Percentiles rank a stretch among this genome's conserved stretches.
These are phyloP conservation scores for Jamesozyma jinghongensis DNA, from an alignment of 805 yeast species.

Conservation along the genomic window DNA sequence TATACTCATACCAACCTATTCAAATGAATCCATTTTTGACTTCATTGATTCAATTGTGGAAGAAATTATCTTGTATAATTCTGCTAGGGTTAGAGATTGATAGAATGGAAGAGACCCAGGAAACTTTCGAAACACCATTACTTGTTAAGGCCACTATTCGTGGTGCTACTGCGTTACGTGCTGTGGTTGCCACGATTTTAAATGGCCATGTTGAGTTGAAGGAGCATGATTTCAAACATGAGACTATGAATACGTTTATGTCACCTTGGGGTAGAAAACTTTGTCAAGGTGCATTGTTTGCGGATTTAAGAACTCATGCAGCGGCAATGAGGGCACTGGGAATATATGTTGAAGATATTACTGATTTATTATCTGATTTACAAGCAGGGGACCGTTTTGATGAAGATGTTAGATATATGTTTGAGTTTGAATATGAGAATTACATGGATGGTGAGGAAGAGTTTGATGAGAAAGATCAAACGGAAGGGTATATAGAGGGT, in stretches of 20 bases:
- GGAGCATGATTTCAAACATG: slow-evolving; percentile 49
- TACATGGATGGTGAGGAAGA: slow-evolving; percentile 30
- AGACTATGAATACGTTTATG: slow-evolving; percentile 49
- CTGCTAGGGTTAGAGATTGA: slow-evolving; percentile 54
- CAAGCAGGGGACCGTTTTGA: slow-evolving; percentile 58
- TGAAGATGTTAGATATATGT: slow-evolving; percentile 56
- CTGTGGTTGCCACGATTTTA: slow-evolving; percentile 50
- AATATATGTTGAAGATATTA: slow-evolving; percentile 39
- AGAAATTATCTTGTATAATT: slow-evolving; percentile 51
- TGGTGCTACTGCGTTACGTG: slow-evolving; percentile 57
- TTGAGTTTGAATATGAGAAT: slow-evolving; percentile 45
- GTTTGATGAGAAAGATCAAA: slow-evolving; percentile 5
- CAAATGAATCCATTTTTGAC: slow-evolving; percentile 54
- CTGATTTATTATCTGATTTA: slow-evolving; percentile 45
- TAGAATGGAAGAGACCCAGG: slow-evolving; percentile 38
- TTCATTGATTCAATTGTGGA: slow-evolving; percentile 54
- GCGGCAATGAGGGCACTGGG: slow-evolving; percentile 47
- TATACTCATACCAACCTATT: slow-evolving; percentile 30
- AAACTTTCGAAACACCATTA: slow-evolving; percentile 35
- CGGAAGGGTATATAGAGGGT: not conserved
- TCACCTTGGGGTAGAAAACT: slow-evolving; percentile 58
- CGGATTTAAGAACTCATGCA: slow-evolving; percentile 50
- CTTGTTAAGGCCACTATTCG: slow-evolving; percentile 42
- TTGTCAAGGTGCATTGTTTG: slow-evolving; percentile 49
- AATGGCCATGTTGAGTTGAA: slow-evolving; percentile 39